phyloP scores from a whole-genome alignment of 208 protist genomes.

The Acanthamoeba royreba region DNA sequence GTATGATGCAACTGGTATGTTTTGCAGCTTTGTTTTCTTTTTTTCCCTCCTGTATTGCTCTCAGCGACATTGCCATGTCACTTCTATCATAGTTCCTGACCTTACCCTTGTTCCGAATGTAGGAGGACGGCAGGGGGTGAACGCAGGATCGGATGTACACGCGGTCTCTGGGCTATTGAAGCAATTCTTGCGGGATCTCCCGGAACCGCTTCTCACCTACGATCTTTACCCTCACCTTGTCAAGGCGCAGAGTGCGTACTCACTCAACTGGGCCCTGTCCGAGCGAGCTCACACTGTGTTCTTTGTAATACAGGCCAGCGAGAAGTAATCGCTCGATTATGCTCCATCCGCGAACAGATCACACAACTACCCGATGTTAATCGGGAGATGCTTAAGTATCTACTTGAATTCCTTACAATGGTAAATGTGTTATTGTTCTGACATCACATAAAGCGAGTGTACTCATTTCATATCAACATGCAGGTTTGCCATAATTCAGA shows the following conservation, averaged over 20 bases:
- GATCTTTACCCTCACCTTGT: background rate
- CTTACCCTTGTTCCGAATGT: background rate
- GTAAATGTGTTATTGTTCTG: background rate
- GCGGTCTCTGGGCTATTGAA: slow-evolving; percentile 25
- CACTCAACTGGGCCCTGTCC: no score
- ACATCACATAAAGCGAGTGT: background rate
- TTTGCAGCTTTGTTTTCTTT: background rate
- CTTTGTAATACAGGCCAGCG: background rate
- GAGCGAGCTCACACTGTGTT: background rate
- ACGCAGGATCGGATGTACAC: background rate
- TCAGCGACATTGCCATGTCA: background rate
- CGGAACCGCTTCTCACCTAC: slow-evolving; percentile 26
- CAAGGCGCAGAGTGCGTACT: background rate
- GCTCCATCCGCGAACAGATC: background rate
- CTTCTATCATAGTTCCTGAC: background rate
- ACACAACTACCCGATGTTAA: background rate
- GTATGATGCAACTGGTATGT: background rate
- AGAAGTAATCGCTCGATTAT: background rate
- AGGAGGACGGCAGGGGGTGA: background rate
- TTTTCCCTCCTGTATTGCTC: background rate
- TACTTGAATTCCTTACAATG: background rate
- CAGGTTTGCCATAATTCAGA: slow-evolving; percentile 17
- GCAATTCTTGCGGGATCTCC: background rate
- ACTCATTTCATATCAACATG: background rate
- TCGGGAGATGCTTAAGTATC: background rate